phyloP scores from a whole-genome alignment of 345 rosid genomes.

The Eucalyptus viminalis region DNA sequence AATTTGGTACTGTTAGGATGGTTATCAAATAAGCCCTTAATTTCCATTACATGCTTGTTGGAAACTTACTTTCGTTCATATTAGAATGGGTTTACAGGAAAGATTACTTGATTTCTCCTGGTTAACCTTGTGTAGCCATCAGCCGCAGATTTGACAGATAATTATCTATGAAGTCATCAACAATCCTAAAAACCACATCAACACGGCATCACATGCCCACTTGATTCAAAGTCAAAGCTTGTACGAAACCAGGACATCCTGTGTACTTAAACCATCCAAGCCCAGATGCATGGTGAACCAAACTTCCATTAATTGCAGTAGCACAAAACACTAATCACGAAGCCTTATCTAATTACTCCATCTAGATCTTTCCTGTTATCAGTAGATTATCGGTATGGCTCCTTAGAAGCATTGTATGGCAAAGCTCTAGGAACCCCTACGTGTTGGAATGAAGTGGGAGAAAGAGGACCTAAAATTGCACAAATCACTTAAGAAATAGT shows the following conservation, averaged over 20 bases:
- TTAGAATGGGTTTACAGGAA: not conserved
- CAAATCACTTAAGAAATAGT: rapidly evolving
- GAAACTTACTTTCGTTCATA: not conserved
- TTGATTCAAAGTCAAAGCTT: not conserved
- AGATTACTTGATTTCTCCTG: not conserved
- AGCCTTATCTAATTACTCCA: not conserved
- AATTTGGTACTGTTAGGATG: no score
- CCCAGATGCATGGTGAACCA: not conserved
- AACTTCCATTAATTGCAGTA: not conserved
- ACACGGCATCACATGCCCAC: not conserved
- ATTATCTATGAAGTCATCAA: slow-evolving; percentile 1
- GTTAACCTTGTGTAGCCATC: slow-evolving; percentile 38
- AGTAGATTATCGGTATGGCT: rapidly evolving
- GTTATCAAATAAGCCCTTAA: no score
- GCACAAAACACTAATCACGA: not conserved
- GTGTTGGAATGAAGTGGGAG: not conserved
- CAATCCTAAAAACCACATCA: not conserved
- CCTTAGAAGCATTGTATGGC: rapidly evolving
- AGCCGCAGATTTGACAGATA: slow-evolving; percentile 64
- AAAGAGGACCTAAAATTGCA: not conserved
- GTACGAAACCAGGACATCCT: not conserved
- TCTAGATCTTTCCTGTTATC: not conserved
- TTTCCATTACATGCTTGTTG: not conserved
- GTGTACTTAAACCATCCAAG: not conserved
- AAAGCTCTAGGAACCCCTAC: rapidly evolving